These are phyloP conservation scores for Sporobolomyces phaffii DNA, from an alignment of 768 basidiomycete species.

Conservation along the genomic window DNA sequence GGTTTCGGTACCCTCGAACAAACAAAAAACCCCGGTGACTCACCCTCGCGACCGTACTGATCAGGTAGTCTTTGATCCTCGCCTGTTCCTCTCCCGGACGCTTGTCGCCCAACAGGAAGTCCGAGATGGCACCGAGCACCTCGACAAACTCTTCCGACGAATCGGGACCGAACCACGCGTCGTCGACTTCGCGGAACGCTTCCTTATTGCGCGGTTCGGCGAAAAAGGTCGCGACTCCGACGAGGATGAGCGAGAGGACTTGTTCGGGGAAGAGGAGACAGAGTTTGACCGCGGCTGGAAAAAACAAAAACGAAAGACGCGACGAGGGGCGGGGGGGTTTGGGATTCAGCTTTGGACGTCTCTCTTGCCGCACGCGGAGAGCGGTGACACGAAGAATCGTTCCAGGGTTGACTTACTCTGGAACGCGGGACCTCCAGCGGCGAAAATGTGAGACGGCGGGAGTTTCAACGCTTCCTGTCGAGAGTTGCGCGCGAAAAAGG, in stretches of 20 bases:
- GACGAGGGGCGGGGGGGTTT: no score
- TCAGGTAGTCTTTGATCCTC: constrained; percentile 5
- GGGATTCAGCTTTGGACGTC: no score
- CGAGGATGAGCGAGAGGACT: constrained; percentile 23
- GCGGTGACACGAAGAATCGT: no score
- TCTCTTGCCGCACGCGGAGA: no score
- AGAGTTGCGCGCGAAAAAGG: neutral
- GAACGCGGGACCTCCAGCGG: constrained; percentile 5
- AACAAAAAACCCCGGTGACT: no score
- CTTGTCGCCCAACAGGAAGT: constrained; percentile 5
- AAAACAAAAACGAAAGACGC: neutral
- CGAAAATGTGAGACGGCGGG: constrained; percentile 23
- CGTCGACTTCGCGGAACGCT: constrained; percentile 18
- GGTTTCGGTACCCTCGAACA: no score
- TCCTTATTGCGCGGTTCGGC: constrained; percentile 7
- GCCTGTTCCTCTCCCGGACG: neutral
- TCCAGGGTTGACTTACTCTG: constrained; percentile 6
- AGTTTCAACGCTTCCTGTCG: constrained; percentile 11
- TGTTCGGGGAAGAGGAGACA: constrained; percentile 16
- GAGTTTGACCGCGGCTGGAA: constrained; percentile 16
- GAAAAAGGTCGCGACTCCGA: constrained; percentile 15
- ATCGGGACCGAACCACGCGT: neutral
- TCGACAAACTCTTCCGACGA: constrained; percentile 11
- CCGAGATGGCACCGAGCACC: constrained; percentile 4
- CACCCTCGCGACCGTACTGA: neutral